Percentiles rank a stretch among this genome's conserved stretches.
phyloP scores from a whole-genome alignment of 139 green algal genomes.

The Micractinium sp. region DNA sequence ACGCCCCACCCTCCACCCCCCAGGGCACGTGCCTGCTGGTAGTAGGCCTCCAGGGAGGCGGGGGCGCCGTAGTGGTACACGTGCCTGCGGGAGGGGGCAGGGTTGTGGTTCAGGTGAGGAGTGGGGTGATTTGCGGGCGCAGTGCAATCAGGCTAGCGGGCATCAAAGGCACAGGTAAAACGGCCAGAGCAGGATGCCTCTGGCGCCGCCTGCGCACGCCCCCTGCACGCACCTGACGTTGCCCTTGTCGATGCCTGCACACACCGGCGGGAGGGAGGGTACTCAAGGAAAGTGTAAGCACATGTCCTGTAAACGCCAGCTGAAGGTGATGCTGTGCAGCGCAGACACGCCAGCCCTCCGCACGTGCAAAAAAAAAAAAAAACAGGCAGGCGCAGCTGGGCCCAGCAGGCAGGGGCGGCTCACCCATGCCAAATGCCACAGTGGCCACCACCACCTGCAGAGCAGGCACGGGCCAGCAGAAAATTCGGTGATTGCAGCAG shows the following conservation, averaged over 20 bases:
- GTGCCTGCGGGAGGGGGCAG: neutral
- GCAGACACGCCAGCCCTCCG: neutral
- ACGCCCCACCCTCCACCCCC: neutral
- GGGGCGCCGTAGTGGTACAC: conserved; percentile 50
- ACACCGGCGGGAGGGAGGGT: neutral
- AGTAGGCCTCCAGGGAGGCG: conserved; percentile 56
- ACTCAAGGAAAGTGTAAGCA: neutral
- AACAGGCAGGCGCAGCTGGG: neutral
- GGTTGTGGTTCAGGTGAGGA: no score
- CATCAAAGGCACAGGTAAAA: neutral
- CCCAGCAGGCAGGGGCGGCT: neutral
- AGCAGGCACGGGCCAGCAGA: no score
- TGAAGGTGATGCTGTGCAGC: neutral
- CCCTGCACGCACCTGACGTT: neutral
- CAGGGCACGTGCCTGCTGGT: conserved; percentile 52
- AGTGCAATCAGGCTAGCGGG: no score
- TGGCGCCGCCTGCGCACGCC: neutral
- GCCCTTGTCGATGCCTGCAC: conserved; percentile 27
- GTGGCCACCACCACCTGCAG: conserved; percentile 40
- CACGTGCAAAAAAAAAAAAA: no score
- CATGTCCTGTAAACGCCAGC: neutral
- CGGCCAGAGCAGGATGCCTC: no score
- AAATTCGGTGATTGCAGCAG: no score
- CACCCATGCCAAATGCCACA: conserved; percentile 56
- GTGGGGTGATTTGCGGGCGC: neutral